Evolutionary conservation across 2,329 filamentous ascomycete species (phyloP).

Genomic region (Trichoderma breve): DNA sequence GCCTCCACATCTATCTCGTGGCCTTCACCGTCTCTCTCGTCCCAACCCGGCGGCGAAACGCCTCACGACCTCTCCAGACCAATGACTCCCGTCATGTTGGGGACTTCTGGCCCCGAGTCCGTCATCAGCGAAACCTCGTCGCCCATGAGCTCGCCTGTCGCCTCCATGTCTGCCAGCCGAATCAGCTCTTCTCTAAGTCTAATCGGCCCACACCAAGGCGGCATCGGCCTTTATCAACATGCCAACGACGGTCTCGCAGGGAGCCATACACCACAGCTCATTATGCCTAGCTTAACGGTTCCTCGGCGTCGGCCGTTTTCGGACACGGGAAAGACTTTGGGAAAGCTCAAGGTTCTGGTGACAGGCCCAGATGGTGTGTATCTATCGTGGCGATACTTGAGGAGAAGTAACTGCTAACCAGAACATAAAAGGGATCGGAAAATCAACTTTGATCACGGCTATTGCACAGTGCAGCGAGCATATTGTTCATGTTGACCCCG

Average conservation of each 20-base stretch:
- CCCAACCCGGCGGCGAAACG: conserved; percentile 19
- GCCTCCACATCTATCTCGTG: conserved; percentile 17
- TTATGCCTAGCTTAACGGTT: conserved; percentile 96
- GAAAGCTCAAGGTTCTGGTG: conserved; percentile 84
- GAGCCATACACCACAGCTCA: conserved; percentile 66
- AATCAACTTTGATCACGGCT: conserved; percentile 84
- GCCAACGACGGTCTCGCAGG: background rate
- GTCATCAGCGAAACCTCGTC: conserved; percentile 50
- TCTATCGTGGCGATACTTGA: background rate
- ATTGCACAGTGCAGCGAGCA: conserved; percentile 85
- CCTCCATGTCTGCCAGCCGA: conserved; percentile 38
- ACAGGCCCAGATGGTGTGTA: conserved; percentile 70
- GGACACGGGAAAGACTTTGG: conserved; percentile 76
- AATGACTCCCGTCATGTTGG: conserved; percentile 30
- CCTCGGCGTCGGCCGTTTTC: conserved; percentile 88
- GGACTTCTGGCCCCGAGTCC: conserved; percentile 31
- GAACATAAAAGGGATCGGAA: conserved; percentile 65
- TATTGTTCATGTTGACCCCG: conserved; percentile 86
- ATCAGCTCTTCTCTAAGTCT: conserved; percentile 28
- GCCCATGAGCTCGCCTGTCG: conserved; percentile 50
- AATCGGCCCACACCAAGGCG: conserved; percentile 25
- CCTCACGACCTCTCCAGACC: conserved; percentile 27
- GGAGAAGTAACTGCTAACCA: background rate
- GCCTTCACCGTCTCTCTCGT: conserved; percentile 18
- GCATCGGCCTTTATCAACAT: conserved; percentile 20